phyloP scores from a whole-genome alignment of 129 eudicot species.

The Tanacetum coccineum region DNA sequence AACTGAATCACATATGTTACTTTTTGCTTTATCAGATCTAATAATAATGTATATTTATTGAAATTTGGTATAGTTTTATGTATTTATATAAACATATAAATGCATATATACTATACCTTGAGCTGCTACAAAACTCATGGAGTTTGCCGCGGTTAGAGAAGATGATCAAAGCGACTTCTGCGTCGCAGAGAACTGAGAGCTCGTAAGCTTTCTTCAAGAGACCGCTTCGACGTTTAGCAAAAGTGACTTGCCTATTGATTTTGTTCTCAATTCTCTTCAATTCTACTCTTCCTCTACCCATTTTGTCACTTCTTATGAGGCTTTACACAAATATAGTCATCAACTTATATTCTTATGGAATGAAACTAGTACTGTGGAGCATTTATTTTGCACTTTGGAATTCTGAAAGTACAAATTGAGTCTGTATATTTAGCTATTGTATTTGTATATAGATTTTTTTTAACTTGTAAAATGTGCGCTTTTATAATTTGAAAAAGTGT shows the following conservation, averaged over 20 bases:
- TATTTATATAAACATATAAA: neutral
- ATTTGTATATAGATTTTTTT: neutral
- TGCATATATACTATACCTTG: slow-evolving; percentile 24
- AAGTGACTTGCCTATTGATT: slow-evolving; percentile 41
- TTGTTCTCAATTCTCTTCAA: slow-evolving; percentile 42
- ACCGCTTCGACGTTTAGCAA: slow-evolving; percentile 39
- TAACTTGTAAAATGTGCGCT: no score
- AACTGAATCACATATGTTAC: neutral
- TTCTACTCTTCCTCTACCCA: slow-evolving; percentile 44
- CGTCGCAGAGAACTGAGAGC: slow-evolving; percentile 37
- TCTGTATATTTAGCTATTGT: neutral
- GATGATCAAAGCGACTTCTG: slow-evolving; percentile 41
- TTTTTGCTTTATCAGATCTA: neutral
- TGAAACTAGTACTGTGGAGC: neutral
- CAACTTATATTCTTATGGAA: slow-evolving; percentile 28
- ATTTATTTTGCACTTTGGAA: no score
- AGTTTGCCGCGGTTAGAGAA: slow-evolving; percentile 43
- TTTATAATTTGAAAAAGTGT: no score
- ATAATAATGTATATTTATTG: neutral
- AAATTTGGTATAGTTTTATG: neutral
- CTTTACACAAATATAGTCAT: slow-evolving; percentile 24
- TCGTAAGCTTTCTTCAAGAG: slow-evolving; percentile 44
- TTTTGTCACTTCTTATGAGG: slow-evolving; percentile 10
- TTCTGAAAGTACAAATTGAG: no score
- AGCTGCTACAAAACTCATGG: slow-evolving; percentile 36